Base-by-base conservation (phyloP, 179 eudicot genomes). In the Heliamphora ciliata region DNA sequence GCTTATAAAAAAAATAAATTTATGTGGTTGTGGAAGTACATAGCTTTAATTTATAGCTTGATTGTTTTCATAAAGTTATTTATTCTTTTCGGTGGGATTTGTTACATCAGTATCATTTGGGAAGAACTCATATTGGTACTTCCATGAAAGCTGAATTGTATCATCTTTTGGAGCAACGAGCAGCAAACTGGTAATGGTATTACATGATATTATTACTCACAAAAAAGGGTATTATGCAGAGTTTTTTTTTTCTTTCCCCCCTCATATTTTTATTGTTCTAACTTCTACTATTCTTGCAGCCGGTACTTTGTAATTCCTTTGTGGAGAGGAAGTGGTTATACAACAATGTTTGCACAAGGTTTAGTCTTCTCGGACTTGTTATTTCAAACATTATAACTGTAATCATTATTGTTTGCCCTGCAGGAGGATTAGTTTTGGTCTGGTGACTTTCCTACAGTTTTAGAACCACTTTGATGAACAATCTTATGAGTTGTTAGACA, bases 321-420 rank as follows among this genome's bases (percentile, higher is more conserved):
- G 85, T 94, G 98, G 98, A 93, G 88, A 90, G 98, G 98, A 88
- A 92, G 88, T 80, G 98, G 98, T 68, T 95, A 92, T 78, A 93
- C 90, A 78, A 92, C 98, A 40, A 95, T 95, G 98, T 95, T 95
- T 84, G 87, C 83, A 77, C 98, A 95, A 94, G 98, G 98, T 95
- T 40, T 79, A 88, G 60, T 86, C 64, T 77, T 69, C 58, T 65
- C 24, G 56, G 51, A 9, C 67, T 11, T 64, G 13, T 6, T 83
- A 8, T 31, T 77, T 21, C 48, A 69, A 11, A 47, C 21, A 46
- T 50, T 59, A 1, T 70, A 46, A 21, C 76, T 70, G 48, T 31
- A 31, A 31, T 31, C 40, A 31, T 31, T 31, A 31, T 31, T 31
- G 40, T 31, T 31, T 31, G 40, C 40, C 40, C 40, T 31, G 40